These are phyloP conservation scores for Podospora pseudoanserina DNA, from an alignment of 495 filamentous ascomycete genomes.

Conservation along the genomic window DNA sequence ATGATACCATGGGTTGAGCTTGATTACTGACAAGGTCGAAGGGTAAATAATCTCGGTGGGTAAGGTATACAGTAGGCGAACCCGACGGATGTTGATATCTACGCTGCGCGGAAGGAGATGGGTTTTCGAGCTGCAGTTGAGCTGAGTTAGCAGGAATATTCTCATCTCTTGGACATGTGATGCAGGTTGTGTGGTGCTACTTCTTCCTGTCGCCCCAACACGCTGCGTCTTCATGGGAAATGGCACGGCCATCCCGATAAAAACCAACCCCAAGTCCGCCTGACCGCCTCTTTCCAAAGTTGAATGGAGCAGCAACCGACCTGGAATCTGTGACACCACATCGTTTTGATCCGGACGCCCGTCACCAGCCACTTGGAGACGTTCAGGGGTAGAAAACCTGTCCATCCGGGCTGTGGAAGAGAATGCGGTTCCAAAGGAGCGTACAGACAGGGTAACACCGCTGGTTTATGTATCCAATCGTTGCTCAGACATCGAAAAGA, in stretches of 20 bases:
- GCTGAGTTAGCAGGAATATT: too few relatives aligned
- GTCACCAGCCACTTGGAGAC: neutral
- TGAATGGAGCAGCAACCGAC: neutral
- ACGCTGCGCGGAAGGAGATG: too few relatives aligned
- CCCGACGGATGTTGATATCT: too few relatives aligned
- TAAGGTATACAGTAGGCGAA: neutral
- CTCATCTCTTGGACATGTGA: too few relatives aligned
- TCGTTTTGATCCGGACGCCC: neutral
- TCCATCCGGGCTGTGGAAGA: neutral
- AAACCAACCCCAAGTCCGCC: neutral
- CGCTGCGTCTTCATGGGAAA: too few relatives aligned
- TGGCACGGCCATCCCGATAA: neutral
- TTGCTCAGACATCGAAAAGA: neutral
- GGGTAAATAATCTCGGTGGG: too few relatives aligned
- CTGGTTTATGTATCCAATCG: neutral
- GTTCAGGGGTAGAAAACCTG: neutral
- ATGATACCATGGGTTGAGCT: neutral
- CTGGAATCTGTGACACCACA: neutral
- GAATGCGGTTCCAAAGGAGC: neutral
- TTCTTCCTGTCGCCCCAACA: too few relatives aligned
- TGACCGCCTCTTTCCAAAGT: neutral
- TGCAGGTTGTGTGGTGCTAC: too few relatives aligned
- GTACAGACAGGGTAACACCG: neutral
- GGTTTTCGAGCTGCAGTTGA: too few relatives aligned
- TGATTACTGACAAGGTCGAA: too few relatives aligned